Evolutionary conservation across 352 stramenopile species (phyloP).

Genomic region (Pelagophyceae sp.): DNA sequence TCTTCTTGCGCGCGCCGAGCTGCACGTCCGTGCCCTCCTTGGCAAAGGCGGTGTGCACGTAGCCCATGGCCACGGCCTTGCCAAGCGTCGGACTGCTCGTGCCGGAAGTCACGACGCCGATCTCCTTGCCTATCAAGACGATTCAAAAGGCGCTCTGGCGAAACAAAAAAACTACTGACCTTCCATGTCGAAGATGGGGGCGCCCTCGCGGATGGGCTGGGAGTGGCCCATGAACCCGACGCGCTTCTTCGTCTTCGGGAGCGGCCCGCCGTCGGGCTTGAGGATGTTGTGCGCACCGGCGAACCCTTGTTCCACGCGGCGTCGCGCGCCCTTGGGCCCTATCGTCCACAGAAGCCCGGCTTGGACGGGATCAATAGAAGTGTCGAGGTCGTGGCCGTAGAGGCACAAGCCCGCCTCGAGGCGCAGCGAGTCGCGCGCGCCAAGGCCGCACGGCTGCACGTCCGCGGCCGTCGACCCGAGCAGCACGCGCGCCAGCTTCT

Average conservation of each 20-base stretch:
- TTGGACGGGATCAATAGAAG: conserved; percentile 85
- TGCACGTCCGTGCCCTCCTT: conserved; percentile 86
- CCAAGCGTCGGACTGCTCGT: conserved; percentile 91
- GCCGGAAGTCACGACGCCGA: conserved; percentile 74
- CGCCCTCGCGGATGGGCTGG: conserved; percentile 77
- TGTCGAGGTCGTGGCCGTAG: conserved; percentile 95
- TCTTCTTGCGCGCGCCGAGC: conserved; percentile 89
- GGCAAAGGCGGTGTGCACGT: conserved; percentile 74
- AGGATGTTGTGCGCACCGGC: conserved; percentile 87
- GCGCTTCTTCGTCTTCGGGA: conserved; percentile 80
- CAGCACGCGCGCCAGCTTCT: conserved; percentile 56
- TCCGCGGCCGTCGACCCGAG: conserved; percentile 54
- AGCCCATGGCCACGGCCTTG: conserved; percentile 95
- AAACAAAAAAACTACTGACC: conserved; percentile 60
- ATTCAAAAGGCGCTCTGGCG: background rate
- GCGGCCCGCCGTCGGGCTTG: conserved; percentile 77
- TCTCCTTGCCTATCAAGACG: background rate
- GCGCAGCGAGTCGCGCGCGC: conserved; percentile 88
- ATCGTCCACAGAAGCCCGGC: conserved; percentile 82
- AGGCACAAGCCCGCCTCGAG: conserved; percentile 95
- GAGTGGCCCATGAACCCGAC: conserved; percentile 91
- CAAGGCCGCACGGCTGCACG: conserved; percentile 74
- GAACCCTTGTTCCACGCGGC: conserved; percentile 73
- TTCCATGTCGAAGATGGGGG: conserved; percentile 76
- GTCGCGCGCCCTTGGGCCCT: conserved; percentile 52